Base-by-base conservation (phyloP, 1,284 basidiomycete species). In the Trametes versicolor region DNA sequence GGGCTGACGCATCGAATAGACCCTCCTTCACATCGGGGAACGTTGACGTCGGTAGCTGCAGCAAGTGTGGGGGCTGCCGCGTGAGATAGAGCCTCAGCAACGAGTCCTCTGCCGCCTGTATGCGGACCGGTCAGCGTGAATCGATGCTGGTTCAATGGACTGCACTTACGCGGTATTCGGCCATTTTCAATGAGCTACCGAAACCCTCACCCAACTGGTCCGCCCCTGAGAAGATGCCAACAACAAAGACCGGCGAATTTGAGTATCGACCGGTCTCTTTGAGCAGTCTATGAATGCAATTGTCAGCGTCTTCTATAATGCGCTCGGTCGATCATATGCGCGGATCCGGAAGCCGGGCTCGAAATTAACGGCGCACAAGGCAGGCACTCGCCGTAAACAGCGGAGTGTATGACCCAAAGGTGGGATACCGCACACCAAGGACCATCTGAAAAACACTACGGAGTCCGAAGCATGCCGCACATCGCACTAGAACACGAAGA, bases 121-220 rank as follows among this genome's bases (percentile, higher is more conserved):
- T 34, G 41, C 58, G 27, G 49, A 23, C 51, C 52, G 43, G 61
- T 57, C 56, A 66, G 39, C 51, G 29, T 34, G 45, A 23, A 8
- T 47, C 37, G 3, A 21, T 15, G 13, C 55, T 61, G 64, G 32
- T 59, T 36, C 52, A 13, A 39, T 37, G 17, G 32, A 45, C 37
- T 21, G 79, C 5, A 63, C 88, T 68, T 75, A 95, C 96, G 64
- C 98, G 84, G 80, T 90, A 98, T 79, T 99, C 95, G 19, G 96
- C 97, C 97, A 99, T 99, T 75, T 88, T 89, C 63, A 98, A 82
- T 19, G 94, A 96, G 71, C 90, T 94, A 53, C 98, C 98, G 74
- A 96, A 96, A 9, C 96, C 97, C 80, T 99, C 97, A 15, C 97
- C 96, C 2, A 99, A 86, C 80, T 98, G 90, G 69, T 93, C 92